Conservation (phyloP, 2,329 filamentous ascomycete genomes). For the Fusarium siculi region DNA sequence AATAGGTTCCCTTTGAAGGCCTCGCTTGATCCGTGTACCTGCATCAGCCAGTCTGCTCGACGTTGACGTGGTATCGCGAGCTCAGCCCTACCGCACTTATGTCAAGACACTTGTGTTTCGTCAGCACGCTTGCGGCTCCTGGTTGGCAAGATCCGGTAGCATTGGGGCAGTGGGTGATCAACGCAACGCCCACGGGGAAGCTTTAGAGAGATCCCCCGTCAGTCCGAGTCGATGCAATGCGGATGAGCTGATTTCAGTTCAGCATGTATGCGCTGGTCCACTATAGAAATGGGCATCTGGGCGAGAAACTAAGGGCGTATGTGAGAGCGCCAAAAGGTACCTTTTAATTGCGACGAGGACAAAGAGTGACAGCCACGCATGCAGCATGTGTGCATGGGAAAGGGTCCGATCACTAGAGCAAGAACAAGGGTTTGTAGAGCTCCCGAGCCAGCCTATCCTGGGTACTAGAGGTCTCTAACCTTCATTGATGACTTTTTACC, state of each 20-base stretch:
- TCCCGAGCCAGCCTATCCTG: conserved; percentile 23
- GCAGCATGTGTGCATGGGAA: conserved; percentile 37
- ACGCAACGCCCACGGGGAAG: conserved; percentile 20
- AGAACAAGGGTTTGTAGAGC: conserved; percentile 31
- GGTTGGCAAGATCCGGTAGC: conserved; percentile 30
- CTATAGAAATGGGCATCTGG: conserved; percentile 21
- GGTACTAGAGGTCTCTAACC: neutral
- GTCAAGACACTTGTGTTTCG: conserved; percentile 27
- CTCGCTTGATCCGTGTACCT: conserved; percentile 22
- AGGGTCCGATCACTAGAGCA: conserved; percentile 30
- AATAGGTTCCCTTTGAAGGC: conserved; percentile 11
- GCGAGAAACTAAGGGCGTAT: conserved; percentile 30
- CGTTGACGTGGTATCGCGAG: conserved; percentile 33
- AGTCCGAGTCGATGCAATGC: neutral
- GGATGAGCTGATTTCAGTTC: conserved; percentile 9
- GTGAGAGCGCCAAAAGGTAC: conserved; percentile 20
- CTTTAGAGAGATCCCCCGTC: conserved; percentile 20
- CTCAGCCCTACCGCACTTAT: conserved; percentile 35
- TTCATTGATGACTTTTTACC: conserved; percentile 23
- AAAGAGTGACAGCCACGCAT: conserved; percentile 35
- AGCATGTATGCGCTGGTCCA: conserved; percentile 9
- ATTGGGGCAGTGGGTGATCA: conserved; percentile 30
- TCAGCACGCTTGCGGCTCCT: conserved; percentile 31
- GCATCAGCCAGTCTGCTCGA: conserved; percentile 16
- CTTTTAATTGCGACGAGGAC: conserved; percentile 27